Evolutionary conservation across 805 yeast genomes (phyloP), one percentile per base, ranked within the genome.

Genomic region (Ogataea thermomethanolica): DNA sequence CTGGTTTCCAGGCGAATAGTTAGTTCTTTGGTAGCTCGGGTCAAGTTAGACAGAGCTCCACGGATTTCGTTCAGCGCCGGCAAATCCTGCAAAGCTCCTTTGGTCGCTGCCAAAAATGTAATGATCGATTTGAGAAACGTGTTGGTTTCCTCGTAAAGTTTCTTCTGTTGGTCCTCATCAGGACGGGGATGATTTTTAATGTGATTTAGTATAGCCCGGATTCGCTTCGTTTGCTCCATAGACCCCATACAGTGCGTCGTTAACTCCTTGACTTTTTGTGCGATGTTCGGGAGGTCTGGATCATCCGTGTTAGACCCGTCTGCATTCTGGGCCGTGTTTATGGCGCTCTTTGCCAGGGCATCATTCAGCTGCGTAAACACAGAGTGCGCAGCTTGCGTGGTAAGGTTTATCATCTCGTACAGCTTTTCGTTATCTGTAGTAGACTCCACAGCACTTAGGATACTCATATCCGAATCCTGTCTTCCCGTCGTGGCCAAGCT

Each of bases 1-100:
- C 84, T 77, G 29, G 74, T 70, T 57, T 90, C 96, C 30, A 90
- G 65, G 51, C 86, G 70, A n/a, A 87, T 80, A 0, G 97, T 89
- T 11, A 91, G 84, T 55, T 91, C 98, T 55, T 91, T 91, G 4
- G 96, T 87, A 3, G 90, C 84, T 49, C 87, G 79, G 0, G 97
- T 90, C 43, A 91, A 67, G 26, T 79, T 76, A 0, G 95, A 86
- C 63, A 91, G 74, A 5, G 85, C 78, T 7, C 90, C 81, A 43
- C 95, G 69, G 5, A 83, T 82, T 41, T 86, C 96, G 51, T 84
- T 81, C 37, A 91, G 69, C 11, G 81, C 74, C 0, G 95, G 90
- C 42, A 88, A 70, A 48, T 86, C 96, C 39, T 77, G 74, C 78
- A 91, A 83, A 2, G 95, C 81, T 1, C 76, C 72, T 55, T 89